Evolutionary conservation across 805 yeast species (phyloP).

Genomic region (Saturnispora bothae): DNA sequence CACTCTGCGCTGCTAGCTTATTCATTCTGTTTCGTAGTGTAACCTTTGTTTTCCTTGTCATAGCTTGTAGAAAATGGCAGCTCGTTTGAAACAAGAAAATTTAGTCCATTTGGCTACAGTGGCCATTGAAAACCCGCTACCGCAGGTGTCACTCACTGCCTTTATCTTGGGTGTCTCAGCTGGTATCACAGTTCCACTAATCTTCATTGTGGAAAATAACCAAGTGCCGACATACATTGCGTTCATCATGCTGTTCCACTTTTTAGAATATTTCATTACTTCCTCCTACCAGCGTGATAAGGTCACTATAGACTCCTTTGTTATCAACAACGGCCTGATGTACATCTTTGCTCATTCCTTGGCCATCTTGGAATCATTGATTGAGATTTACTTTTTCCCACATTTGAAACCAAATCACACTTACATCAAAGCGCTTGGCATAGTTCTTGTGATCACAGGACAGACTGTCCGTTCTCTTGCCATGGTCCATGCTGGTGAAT

Average conservation of each 20-base stretch:
- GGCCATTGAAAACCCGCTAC: constrained; percentile 29
- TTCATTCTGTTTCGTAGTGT: too few species aligned
- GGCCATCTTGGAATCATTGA: constrained; percentile 40
- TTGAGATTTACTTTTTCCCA: constrained; percentile 36
- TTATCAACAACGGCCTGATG: constrained; percentile 51
- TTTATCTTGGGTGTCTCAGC: constrained; percentile 32
- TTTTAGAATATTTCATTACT: constrained; percentile 73
- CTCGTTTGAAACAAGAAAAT: background rate
- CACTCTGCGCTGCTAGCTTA: too few species aligned
- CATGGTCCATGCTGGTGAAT: constrained; percentile 79
- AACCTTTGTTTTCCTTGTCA: too few species aligned
- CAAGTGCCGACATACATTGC: constrained; percentile 36
- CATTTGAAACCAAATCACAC: constrained; percentile 25
- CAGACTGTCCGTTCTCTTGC: constrained; percentile 64
- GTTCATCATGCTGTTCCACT: constrained; percentile 56
- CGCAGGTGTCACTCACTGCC: constrained; percentile 35
- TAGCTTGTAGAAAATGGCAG: background rate
- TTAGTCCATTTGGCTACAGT: too few species aligned
- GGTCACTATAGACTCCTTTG: constrained; percentile 60
- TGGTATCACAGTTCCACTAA: constrained; percentile 29
- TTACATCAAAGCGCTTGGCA: constrained; percentile 32
- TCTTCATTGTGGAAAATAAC: constrained; percentile 23
- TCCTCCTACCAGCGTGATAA: constrained; percentile 59
- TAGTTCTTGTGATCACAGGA: constrained; percentile 41
- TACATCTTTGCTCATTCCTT: constrained; percentile 47